Conservation (phyloP, 345 rosid species). For the Sonneratia alba region DNA sequence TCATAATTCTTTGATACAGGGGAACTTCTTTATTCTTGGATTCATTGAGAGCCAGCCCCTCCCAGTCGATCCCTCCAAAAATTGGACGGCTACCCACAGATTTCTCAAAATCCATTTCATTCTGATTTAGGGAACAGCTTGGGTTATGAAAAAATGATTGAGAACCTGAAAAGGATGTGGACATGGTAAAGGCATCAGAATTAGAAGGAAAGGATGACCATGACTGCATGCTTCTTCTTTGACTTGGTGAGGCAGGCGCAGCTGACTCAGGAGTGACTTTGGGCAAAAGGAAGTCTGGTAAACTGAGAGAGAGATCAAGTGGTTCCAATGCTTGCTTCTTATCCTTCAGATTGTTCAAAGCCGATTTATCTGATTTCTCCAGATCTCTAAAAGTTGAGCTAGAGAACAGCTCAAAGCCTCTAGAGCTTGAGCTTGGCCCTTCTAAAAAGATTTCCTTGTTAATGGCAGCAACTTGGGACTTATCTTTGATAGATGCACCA, state of each 20-base stretch:
- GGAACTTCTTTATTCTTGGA: conserved; percentile 59
- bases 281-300: conserved; percentile 80
- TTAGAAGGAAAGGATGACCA: conserved; percentile 54
- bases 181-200: conserved; percentile 84
- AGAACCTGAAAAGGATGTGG: conserved; percentile 92
- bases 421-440: conserved; percentile 47
- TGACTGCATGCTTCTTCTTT: conserved; percentile 71
- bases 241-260: conserved; percentile 63
- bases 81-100: conserved; percentile 94
- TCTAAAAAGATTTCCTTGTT: conserved; percentile 45
- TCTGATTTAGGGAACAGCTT: conserved; percentile 91
- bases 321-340: conserved; percentile 60
- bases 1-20: conserved; percentile 47
- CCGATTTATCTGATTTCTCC: conserved; percentile 38
- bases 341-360: conserved; percentile 40
- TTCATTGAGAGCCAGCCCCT: conserved; percentile 58
- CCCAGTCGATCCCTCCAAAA: conserved; percentile 82
- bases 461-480: conserved; percentile 21
- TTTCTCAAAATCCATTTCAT: conserved; percentile 75
- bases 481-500: conserved; percentile 32
- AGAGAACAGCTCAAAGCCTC: conserved; percentile 86
- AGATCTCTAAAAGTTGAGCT: conserved; percentile 56
- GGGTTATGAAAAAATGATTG: conserved; percentile 90
- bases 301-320: conserved; percentile 88
- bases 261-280: conserved; percentile 45